Percentiles rank a stretch among this genome's conserved stretches.
Conservation (phyloP, 129 eudicot species). For the Sambucus nigra region DNA sequence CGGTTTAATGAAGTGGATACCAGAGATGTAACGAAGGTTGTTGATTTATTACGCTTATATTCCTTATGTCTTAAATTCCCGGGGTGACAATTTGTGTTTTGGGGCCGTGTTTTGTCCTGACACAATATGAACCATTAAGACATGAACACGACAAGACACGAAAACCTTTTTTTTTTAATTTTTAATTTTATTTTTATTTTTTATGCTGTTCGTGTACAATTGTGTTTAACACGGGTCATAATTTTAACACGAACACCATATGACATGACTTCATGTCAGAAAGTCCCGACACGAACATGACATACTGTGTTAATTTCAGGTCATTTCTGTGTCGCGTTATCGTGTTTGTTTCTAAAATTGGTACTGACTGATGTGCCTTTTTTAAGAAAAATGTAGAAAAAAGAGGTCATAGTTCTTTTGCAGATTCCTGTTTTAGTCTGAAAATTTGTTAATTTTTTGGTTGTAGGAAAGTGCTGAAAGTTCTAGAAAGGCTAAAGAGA, state of each 20-base stretch:
- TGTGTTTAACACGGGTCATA: too few species aligned
- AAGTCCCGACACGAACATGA: too few species aligned
- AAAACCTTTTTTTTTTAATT: background rate
- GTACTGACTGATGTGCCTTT: too few species aligned
- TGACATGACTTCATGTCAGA: too few species aligned
- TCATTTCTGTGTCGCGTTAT: too few species aligned
- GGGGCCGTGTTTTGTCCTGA: background rate
- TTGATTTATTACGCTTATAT: background rate
- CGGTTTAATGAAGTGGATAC: constrained; percentile 30
- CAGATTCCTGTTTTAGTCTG: background rate
- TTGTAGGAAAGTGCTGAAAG: constrained; percentile 41
- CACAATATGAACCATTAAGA: too few species aligned
- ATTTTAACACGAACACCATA: too few species aligned
- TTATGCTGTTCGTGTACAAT: too few species aligned
- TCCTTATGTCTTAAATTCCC: background rate
- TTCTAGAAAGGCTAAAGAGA: constrained; percentile 18
- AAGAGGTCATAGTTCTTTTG: background rate
- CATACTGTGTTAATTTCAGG: too few species aligned
- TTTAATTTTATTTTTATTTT: background rate
- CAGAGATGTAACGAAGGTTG: constrained; percentile 37
- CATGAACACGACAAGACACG: too few species aligned
- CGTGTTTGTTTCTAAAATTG: too few species aligned
- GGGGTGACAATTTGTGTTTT: background rate
- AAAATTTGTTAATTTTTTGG: constrained; percentile 1
- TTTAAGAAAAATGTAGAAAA: background rate